A percentile compares a stretch with the other conserved stretches of the same genome.
Conservation (phyloP, 495 filamentous ascomycete species). For the Aeminium ludgeri region DNA sequence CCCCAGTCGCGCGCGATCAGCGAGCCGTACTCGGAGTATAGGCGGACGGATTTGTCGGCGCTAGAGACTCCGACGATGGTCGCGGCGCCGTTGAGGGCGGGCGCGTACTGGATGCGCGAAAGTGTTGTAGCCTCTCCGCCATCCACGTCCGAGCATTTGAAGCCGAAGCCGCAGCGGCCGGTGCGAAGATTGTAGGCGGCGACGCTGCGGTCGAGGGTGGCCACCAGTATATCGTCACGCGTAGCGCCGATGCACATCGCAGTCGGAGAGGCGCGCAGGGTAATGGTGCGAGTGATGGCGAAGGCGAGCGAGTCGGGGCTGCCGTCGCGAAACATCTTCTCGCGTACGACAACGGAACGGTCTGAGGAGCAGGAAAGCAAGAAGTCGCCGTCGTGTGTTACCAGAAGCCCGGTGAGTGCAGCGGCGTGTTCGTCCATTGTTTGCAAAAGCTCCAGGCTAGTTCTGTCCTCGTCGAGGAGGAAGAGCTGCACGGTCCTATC, state of each 20-base stretch:
- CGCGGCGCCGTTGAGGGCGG: conserved; percentile 24
- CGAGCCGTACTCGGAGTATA: conserved; percentile 66
- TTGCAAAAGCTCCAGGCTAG: conserved; percentile 42
- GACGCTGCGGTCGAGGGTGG: conserved; percentile 67
- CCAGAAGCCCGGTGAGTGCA: conserved; percentile 45
- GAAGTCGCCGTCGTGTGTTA: conserved; percentile 45
- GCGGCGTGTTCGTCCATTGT: conserved; percentile 67
- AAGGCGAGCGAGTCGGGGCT: conserved; percentile 57
- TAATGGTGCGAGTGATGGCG: conserved; percentile 55
- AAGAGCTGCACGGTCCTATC: conserved; percentile 89
- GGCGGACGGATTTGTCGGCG: conserved; percentile 81
- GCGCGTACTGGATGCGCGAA: conserved; percentile 44
- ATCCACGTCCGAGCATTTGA: conserved; percentile 65
- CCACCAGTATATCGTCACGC: conserved; percentile 46
- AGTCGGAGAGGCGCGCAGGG: conserved; percentile 67
- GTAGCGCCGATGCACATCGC: conserved; percentile 54
- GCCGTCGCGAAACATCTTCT: conserved; percentile 52
- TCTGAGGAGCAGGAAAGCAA: conserved; percentile 80
- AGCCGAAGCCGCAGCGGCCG: conserved; percentile 52
- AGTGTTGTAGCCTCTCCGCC: conserved; percentile 68
- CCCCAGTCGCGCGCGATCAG: conserved; percentile 83
- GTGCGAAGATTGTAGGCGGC: conserved; percentile 55
- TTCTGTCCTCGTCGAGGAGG: conserved; percentile 33
- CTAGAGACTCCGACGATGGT: conserved; percentile 71
- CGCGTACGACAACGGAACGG: conserved; percentile 62